Evolutionary conservation across 2,329 filamentous ascomycete genomes (phyloP).

Genomic region (Aureobasidium zeae): DNA sequence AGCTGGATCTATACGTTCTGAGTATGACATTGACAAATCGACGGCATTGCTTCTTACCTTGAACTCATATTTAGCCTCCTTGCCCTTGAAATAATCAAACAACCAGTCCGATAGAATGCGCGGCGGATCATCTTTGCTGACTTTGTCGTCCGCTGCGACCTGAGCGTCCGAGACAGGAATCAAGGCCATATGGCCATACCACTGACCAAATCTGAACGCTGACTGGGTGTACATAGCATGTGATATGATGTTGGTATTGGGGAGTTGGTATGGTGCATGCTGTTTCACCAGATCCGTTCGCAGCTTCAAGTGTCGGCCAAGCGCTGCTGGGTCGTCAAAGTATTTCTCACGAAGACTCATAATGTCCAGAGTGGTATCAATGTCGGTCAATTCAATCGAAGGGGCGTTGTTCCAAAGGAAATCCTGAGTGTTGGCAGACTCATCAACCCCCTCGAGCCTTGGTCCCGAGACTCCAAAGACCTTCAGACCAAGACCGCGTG

Average conservation of each 20-base stretch:
- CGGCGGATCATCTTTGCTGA: constrained; percentile 20
- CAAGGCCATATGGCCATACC: constrained; percentile 26
- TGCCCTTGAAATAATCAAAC: constrained; percentile 20
- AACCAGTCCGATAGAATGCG: constrained; percentile 26
- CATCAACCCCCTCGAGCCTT: constrained; percentile 17
- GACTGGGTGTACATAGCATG: constrained; percentile 27
- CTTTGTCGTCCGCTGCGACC: constrained; percentile 19
- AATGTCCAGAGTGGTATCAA: constrained; percentile 28
- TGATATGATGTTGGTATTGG: constrained; percentile 32
- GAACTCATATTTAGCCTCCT: constrained; percentile 27
- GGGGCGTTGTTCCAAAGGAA: constrained; percentile 30
- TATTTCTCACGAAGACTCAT: constrained; percentile 26
- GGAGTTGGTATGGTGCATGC: constrained; percentile 24
- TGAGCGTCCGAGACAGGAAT: constrained; percentile 24
- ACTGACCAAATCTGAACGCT: constrained; percentile 26
- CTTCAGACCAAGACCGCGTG: constrained; percentile 21
- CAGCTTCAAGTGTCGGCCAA: constrained; percentile 22
- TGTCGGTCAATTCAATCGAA: constrained; percentile 26
- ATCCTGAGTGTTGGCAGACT: constrained; percentile 22
- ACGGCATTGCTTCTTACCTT: constrained; percentile 14
- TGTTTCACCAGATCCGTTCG: constrained; percentile 27
- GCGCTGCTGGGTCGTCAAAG: constrained; percentile 22
- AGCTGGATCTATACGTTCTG: constrained; percentile 24
- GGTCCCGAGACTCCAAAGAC: constrained; percentile 19
- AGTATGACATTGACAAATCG: neutral